Base-by-base conservation (phyloP, 139 green algal species). In the Micractinium sp. region DNA sequence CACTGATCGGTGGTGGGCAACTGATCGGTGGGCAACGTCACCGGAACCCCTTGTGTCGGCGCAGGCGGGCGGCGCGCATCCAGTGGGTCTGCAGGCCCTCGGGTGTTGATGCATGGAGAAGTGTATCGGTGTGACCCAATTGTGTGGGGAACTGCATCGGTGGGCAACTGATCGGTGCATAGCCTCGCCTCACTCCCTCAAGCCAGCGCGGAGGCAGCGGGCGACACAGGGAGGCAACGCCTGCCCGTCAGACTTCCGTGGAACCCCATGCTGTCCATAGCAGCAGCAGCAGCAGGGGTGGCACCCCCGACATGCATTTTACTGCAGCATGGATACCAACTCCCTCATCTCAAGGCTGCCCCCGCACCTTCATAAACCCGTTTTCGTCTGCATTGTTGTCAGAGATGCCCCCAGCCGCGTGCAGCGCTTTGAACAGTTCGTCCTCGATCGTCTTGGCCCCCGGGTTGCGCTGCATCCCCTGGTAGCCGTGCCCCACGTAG, bases 401-500 rank as follows among this genome's bases (percentile, higher is more conserved):
- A 5, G 92, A 93, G 82, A 99, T 98, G 53, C 88, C 95, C 16
- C 96, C 96, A 18, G 95, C 94, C 15, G 88, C 84, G 69, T 94
- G 85, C 39, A 99, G 93, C 12, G 96, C 97, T 4, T 75, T 31
- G 86, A 97, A 93, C 20, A 99, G 86, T 35, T 98, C 97, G 13
- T 91, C 91, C 90, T 99, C 97, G 66, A 99, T 97, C 13, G 96
- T 99, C 3, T 91, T 90, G 39, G 87, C 88, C 14, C 94, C 95
- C 13, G 97, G 95, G 89, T 99, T 98, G 63, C 93, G 92, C 91
- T 99, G 97, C 95, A 99, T 98, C 88, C 97, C 97, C 91, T 97
- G 91, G 86, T 98, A 99, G 3, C 95, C 96, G 76, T 89, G 89
- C 9, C 96, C 96, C 31, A 96, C 87, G 89, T 98, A 99, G 0